Evolutionary conservation across 805 yeast genomes (phyloP), one percentile per base, ranked within the genome.

Genomic region (Metschnikowia lachancei): DNA sequence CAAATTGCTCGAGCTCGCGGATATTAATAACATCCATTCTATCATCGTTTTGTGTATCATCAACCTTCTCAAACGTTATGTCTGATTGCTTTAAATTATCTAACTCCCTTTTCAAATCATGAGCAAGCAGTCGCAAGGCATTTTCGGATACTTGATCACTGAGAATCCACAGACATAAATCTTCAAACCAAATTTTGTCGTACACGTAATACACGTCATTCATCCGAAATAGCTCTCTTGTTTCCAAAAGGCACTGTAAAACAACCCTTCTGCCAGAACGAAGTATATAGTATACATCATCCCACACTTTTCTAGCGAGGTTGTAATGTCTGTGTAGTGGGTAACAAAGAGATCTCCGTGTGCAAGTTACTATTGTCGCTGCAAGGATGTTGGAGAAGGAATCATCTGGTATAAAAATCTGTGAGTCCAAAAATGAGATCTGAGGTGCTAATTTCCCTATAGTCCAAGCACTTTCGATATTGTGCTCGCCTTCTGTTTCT

Each of bases 391-490:
- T 62, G 14, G 39, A 32, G n/a, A 46, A 55, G 57, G 63, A 13
- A 51, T 42, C 56, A 63, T 38, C 16, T 52, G 63, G 16, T 2
- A 67, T 52, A 1, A 76, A 60, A 22, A 85, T 53, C 53, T 76
- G 80, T 13, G 78, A 67, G 61, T 90, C 98, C 28, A 94, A 66
- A 53, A 75, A 81, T 7, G 90, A 63, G 32, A 92, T 65, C 57
- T 88, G 94, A 1, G 98, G 96, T 0, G 82, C 69, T 18, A 94
- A 57, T 55, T 85, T 90, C 1, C 99, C 99, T 4, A 94, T 77
- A 0, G 92, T 83, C 99, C 99, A 94, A 0, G 95, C 88, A 47
- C 95, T 85, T 64, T 94, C 99, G 4, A 87, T 81, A 14, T 81
- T 88, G 43, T 81, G 78, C 16, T 79, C 83, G 11, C 83, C 84